Conservation (phyloP, 768 basidiomycete species). For the Amanita inopinata region DNA sequence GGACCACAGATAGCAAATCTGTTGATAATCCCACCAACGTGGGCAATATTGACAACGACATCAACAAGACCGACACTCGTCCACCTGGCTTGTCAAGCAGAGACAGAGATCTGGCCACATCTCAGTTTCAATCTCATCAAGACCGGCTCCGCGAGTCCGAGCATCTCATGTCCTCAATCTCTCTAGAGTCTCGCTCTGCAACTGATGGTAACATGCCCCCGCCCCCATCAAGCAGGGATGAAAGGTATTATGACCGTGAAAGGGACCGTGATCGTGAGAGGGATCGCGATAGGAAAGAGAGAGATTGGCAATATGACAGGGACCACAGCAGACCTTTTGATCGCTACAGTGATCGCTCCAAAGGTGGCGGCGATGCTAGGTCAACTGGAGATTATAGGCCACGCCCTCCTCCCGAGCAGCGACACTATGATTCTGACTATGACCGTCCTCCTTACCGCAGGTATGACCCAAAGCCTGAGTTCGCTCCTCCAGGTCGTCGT, state of each 20-base stretch:
- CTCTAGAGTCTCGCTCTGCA: neutral
- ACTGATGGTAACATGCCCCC: too few species aligned
- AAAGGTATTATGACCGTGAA: conserved; percentile 12
- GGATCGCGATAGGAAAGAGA: conserved; percentile 28
- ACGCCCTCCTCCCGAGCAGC: too few species aligned
- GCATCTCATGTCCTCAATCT: conserved; percentile 10
- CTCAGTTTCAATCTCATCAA: conserved; percentile 1
- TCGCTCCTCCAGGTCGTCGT: conserved; percentile 19
- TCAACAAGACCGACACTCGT: too few species aligned
- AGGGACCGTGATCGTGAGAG: conserved; percentile 22
- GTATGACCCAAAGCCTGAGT: conserved; percentile 15
- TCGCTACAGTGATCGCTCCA: too few species aligned
- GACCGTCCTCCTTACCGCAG: conserved; percentile 17
- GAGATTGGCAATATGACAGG: conserved; percentile 30
- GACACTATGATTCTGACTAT: conserved; percentile 39
- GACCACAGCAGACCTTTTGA: conserved; percentile 24
- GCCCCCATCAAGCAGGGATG: conserved; percentile 22
- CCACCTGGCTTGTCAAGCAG: conserved; percentile 13
- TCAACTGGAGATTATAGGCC: conserved; percentile 17
- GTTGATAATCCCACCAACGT: too few species aligned
- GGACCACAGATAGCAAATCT: too few species aligned
- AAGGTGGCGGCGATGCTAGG: too few species aligned
- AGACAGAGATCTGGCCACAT: neutral
- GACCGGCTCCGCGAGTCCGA: neutral
- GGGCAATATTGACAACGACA: conserved; percentile 20